phyloP scores from a whole-genome alignment of 2,329 filamentous ascomycete genomes.

The Curvularia spicifera region DNA sequence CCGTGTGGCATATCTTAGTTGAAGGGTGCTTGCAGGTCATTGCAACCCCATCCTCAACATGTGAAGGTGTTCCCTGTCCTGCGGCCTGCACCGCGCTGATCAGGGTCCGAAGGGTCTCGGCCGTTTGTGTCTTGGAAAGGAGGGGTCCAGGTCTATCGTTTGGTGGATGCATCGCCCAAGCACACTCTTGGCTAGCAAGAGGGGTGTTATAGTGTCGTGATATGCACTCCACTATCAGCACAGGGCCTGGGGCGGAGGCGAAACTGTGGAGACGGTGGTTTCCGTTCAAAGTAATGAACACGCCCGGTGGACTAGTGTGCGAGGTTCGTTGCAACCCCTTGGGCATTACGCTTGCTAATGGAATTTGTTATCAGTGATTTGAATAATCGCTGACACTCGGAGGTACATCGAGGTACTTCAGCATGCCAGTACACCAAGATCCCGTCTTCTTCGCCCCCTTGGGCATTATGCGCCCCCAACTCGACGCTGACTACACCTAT shows the following conservation, averaged over 20 bases:
- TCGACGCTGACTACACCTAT: conserved; percentile 5
- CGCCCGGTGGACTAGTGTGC: conserved; percentile 18
- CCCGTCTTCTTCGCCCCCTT: conserved; percentile 13
- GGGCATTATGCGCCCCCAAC: conserved; percentile 16
- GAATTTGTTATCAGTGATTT: conserved; percentile 10
- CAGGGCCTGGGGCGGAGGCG: conserved; percentile 6
- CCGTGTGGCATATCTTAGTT: conserved; percentile 15
- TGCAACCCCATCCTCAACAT: conserved; percentile 22
- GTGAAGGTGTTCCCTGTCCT: conserved; percentile 15
- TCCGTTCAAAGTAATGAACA: conserved; percentile 10
- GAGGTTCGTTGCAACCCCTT: conserved; percentile 12
- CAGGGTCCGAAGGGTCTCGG: conserved; percentile 24
- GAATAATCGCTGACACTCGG: not conserved
- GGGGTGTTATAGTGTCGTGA: conserved; percentile 12
- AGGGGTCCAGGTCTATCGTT: conserved; percentile 21
- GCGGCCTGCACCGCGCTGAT: conserved; percentile 19
- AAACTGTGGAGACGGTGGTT: conserved; percentile 12
- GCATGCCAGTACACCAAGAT: conserved; percentile 19
- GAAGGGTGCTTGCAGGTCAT: conserved; percentile 18
- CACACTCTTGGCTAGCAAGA: conserved; percentile 7
- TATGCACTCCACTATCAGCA: conserved; percentile 21
- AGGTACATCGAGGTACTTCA: conserved; percentile 29
- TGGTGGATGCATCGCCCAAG: conserved; percentile 8
- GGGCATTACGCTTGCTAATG: conserved; percentile 17
- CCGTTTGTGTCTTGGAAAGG: conserved; percentile 16